Evolutionary conservation across 31 red algal genomes (phyloP), one percentile per base, ranked within the genome.

Genomic region (Endocladia muricata): DNA sequence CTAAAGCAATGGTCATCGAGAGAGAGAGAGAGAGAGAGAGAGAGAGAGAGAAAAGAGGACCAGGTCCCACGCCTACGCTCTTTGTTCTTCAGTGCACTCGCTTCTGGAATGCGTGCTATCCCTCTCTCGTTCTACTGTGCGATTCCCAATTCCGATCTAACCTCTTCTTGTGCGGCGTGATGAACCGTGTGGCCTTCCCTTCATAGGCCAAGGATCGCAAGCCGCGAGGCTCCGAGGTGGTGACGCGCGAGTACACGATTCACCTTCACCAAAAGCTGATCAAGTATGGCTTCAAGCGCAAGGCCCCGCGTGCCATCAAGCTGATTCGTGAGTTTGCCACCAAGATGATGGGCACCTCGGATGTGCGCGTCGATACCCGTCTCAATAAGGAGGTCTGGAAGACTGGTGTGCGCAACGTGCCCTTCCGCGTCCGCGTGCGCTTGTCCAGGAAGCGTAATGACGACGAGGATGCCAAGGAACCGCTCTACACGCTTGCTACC

Each of bases 371-470:
- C 33, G 91, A 94, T 62, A 74, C 91, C 30, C 40, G 73, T 25
- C 72, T 98, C 23, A 98, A 98, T 82, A 98, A 94, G 80, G 91
- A 98, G 69, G 61, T 98, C 36, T 98, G 96, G 96, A 92, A 87
- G 71, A 79, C 74, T 15, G 96, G 96, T 42, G 90, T 98, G 3
- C 77, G 92, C 13, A 92, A 90, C 76, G 83, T 94, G 13, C 96
- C 96, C 22, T 89, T 81, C 70, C 91, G 96, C 44, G 44, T 98
- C 42, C 86, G 96, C 34, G 91, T 98, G 2, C 88, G 96, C 5
- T 76, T 98, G 3, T 68, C 87, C 47, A 55, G 96, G 17, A 86
- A 86, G 59, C 74, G 89, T 15, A 94, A 94, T 56, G 96, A 98
- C 52, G 91, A 94, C 44, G 91, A 98, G 55, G 91, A 91, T 54